A percentile compares a stretch with the other conserved stretches of the same genome.
phyloP scores from a whole-genome alignment of 768 basidiomycete species.

The Calocybe indica region DNA sequence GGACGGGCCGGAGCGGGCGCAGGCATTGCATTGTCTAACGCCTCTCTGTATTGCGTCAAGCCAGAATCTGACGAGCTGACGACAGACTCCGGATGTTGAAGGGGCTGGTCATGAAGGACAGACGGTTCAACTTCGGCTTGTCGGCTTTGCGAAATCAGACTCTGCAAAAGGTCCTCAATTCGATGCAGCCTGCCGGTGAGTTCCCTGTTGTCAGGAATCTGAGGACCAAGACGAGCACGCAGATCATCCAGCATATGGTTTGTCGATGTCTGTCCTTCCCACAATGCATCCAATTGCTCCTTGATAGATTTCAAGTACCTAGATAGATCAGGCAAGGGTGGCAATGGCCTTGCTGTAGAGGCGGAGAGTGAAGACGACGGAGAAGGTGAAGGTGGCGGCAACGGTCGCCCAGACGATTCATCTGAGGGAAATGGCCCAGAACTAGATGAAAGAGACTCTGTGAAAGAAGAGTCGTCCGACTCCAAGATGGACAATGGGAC shows the following conservation, averaged over 20 bases:
- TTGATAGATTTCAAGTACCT: conserved; percentile 53
- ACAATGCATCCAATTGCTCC: conserved; percentile 51
- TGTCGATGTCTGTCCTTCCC: conserved; percentile 56
- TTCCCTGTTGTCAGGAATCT: conserved; percentile 31
- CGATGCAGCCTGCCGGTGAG: conserved; percentile 34
- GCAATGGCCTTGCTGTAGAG: conserved; percentile 21
- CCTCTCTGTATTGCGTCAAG: too few species aligned
- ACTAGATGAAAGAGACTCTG: conserved; percentile 9
- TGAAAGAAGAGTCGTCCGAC: conserved; percentile 5
- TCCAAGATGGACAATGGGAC: conserved; percentile 9
- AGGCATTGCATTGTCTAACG: conserved; percentile 13
- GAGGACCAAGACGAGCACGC: conserved; percentile 36
- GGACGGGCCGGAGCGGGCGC: conserved; percentile 39
- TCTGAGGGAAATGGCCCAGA: conserved; percentile 7
- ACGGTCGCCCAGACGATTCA: conserved; percentile 24
- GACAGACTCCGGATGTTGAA: background rate
- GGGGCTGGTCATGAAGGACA: conserved; percentile 10
- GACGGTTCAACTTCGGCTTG: conserved; percentile 13
- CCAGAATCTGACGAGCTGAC: too few species aligned
- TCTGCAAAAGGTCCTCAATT: conserved; percentile 42
- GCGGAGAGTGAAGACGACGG: conserved; percentile 33
- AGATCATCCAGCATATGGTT: conserved; percentile 61
- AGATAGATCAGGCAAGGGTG: conserved; percentile 36
- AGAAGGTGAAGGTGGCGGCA: conserved; percentile 26
- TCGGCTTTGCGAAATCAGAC: conserved; percentile 28